A percentile compares a stretch with the other conserved stretches of the same genome.
phyloP scores from a whole-genome alignment of 331 rosid species.

The Prunus yedoensis region DNA sequence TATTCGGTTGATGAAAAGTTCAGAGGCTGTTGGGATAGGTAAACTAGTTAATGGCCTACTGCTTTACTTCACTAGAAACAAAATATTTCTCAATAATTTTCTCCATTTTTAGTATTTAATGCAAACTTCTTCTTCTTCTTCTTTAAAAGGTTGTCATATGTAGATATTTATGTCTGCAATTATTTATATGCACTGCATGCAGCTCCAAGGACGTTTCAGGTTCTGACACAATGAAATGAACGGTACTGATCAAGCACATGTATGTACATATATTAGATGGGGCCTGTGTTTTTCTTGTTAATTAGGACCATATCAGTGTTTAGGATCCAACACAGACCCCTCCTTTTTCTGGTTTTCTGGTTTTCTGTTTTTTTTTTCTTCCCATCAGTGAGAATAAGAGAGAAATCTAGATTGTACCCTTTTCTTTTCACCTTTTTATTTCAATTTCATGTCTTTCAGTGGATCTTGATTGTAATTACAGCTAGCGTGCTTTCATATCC shows the following conservation, averaged over 20 bases:
- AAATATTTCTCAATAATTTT: background rate
- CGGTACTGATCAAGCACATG: too few species aligned
- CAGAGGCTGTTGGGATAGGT: constrained; percentile 33
- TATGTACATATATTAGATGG: too few species aligned
- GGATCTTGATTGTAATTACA: background rate
- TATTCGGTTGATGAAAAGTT: constrained; percentile 30
- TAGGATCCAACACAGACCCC: too few species aligned
- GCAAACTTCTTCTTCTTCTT: background rate
- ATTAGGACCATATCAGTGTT: too few species aligned
- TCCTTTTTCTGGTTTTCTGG: too few species aligned
- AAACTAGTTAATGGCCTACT: background rate
- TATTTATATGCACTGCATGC: background rate
- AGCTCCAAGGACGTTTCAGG: background rate
- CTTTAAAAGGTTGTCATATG: background rate
- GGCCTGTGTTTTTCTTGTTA: too few species aligned
- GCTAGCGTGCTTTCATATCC: background rate
- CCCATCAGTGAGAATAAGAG: background rate
- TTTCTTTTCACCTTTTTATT: background rate
- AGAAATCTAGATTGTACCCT: background rate
- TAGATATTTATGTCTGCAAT: too few species aligned
- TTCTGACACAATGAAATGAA: background rate
- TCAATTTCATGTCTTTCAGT: background rate
- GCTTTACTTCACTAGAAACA: background rate
- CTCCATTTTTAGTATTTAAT: background rate
- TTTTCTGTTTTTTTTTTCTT: too few species aligned